Percentiles rank a stretch among this genome's conserved stretches.
These are phyloP conservation scores for Geranomyces michiganensis DNA, from an alignment of 192 early-diverging fungal species.

Conservation along the genomic window DNA sequence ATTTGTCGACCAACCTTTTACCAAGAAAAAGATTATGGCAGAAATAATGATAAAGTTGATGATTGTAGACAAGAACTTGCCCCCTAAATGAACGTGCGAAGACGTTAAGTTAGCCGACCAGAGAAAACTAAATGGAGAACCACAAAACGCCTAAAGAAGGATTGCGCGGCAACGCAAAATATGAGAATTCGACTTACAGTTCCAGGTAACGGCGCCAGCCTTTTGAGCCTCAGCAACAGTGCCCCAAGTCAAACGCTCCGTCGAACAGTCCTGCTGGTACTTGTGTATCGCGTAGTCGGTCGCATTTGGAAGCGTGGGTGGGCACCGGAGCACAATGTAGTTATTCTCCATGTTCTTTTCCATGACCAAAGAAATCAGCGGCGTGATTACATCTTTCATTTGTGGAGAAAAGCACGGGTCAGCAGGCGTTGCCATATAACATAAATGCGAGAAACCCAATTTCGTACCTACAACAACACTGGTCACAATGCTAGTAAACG, in stretches of 20 bases:
- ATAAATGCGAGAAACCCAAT: too few relatives aligned
- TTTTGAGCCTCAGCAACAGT: slow-evolving; percentile 42
- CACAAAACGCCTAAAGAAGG: too few relatives aligned
- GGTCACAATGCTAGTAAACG: slow-evolving; percentile 59
- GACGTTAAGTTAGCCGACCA: too few relatives aligned
- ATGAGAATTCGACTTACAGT: not conserved
- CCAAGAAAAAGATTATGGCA: slow-evolving; percentile 60
- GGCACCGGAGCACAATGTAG: slow-evolving; percentile 38
- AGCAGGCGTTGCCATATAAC: too few relatives aligned
- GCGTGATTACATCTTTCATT: slow-evolving; percentile 14
- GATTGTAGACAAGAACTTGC: slow-evolving; percentile 60
- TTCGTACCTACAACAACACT: too few relatives aligned
- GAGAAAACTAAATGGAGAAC: too few relatives aligned
- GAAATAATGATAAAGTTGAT: slow-evolving; percentile 70
- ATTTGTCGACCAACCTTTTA: slow-evolving; percentile 47
- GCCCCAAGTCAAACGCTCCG: not conserved
- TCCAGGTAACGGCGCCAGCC: slow-evolving; percentile 51
- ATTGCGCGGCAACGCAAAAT: not conserved
- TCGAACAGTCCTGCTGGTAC: too few relatives aligned
- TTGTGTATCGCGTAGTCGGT: not conserved
- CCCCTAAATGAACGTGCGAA: slow-evolving; percentile 54
- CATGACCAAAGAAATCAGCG: slow-evolving; percentile 62
- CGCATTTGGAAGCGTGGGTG: not conserved
- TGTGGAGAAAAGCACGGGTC: too few relatives aligned
- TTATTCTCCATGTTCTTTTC: slow-evolving; percentile 44